Evolutionary conservation across 495 filamentous ascomycete species (phyloP).

Genomic region (Recurvomyces mirabilis): DNA sequence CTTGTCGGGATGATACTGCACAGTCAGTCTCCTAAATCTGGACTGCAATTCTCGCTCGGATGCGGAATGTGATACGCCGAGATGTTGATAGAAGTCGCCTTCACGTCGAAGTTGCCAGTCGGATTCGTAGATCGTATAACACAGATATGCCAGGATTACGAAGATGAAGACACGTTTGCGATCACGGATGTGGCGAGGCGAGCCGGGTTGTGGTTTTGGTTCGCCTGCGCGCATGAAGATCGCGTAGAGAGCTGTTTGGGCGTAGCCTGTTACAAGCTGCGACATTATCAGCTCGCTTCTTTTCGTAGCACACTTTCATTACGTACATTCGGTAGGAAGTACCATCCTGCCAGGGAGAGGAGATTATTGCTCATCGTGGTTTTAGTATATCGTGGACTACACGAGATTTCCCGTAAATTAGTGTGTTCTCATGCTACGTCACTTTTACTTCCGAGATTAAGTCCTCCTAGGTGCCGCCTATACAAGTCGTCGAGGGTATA

Average conservation of each 20-base stretch:
- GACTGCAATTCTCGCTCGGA: slow-evolving; percentile 69
- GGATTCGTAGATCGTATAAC: slow-evolving; percentile 89
- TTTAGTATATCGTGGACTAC: too few species aligned
- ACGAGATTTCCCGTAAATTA: too few species aligned
- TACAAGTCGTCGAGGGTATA: too few species aligned
- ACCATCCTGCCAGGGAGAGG: slow-evolving; percentile 21
- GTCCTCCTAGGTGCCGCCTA: too few species aligned
- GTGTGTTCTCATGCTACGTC: too few species aligned
- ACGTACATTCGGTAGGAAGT: slow-evolving; percentile 20
- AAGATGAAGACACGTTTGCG: slow-evolving; percentile 70
- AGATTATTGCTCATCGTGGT: slow-evolving; percentile 14
- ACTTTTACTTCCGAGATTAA: too few species aligned
- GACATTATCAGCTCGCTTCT: background rate
- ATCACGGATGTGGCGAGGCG: slow-evolving; percentile 55
- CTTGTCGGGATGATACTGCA: slow-evolving; percentile 87
- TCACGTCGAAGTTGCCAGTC: slow-evolving; percentile 63
- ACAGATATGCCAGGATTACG: slow-evolving; percentile 71
- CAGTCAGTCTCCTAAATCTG: slow-evolving; percentile 74
- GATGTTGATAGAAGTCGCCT: slow-evolving; percentile 65
- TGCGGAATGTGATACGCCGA: slow-evolving; percentile 55
- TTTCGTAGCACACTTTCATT: background rate
- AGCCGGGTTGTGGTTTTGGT: slow-evolving; percentile 62
- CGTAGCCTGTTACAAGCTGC: slow-evolving; percentile 42
- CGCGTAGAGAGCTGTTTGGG: slow-evolving; percentile 75
- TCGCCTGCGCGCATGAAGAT: slow-evolving; percentile 87